Base-by-base conservation (phyloP, 345 rosid genomes). In the Populus tremula region DNA sequence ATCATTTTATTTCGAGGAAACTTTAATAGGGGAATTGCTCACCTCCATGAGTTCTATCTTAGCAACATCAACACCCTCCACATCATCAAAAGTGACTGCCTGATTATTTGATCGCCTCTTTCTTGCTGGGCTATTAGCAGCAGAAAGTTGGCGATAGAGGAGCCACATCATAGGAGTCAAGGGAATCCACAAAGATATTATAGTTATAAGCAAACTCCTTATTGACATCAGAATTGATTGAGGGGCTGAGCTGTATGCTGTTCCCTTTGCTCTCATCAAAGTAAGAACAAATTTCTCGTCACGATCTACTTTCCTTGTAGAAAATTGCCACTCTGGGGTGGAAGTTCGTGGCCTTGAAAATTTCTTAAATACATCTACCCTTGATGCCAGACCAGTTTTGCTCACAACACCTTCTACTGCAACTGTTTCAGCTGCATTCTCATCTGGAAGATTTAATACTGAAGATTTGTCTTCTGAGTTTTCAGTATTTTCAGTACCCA, bases 121-220 rank as follows among this genome's bases (percentile, higher is more conserved):
- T 70, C 70, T 93, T 4, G 99, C 96, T 2, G 92, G 98, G 85
- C 94, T 91, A 80, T 91, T 93, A 50, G 92, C 90, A 72, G 93
- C 90, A 62, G 97, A 93, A 80, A 93, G 89, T 83, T 93, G 99
- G 50, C 99, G 93, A 77, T 95, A 91, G 70, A 95, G 89, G 82
- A 93, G 94, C 99, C 99, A 95, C 96, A 95, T 93, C 71, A 95
- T 83, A 77, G 99, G 99, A 8, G 88, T 90, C 43, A 95, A 84
- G 61, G 98, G 99, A 77, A 93, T 90, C 98, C 99, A 95, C 25
- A 95, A 70, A 78, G 93, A 83, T 38, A 93, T 90, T 36, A 95
- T 87, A 2, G 93, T 93, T 67, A 93, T 83, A 78, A 93, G 76
- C 73, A 82, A 82, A 83, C 61, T 85, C 86, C 98, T 90, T 83